Conservation (phyloP, 106 monocot species). For the Posidonia australis region DNA sequence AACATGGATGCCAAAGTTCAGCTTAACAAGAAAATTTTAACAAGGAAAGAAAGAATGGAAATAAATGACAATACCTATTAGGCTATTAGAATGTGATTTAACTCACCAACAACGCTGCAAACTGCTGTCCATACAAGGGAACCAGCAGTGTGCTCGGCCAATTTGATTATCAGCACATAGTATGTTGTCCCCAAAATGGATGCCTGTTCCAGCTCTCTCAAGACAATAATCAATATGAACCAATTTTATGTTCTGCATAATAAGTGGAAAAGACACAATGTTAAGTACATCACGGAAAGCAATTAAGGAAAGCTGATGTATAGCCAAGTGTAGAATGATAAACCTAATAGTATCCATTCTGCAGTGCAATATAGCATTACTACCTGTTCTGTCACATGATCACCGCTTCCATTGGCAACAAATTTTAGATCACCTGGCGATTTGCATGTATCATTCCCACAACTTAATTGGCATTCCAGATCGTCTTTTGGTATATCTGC, state of each 20-base stretch:
- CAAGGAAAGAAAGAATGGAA: not conserved
- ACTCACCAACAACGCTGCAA: slow-evolving; percentile 62
- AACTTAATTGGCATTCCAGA: slow-evolving; percentile 22
- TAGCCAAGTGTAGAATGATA: not conserved
- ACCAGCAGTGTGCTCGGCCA: slow-evolving; percentile 84
- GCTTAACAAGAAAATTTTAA: not conserved
- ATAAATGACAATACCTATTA: not conserved
- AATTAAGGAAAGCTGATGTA: not conserved
- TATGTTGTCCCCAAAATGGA: slow-evolving; percentile 55
- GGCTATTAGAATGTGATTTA: too few species aligned
- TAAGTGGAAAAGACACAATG: not conserved
- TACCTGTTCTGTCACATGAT: slow-evolving; percentile 38
- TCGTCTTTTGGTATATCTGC: slow-evolving; percentile 18
- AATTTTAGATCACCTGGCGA: slow-evolving; percentile 21
- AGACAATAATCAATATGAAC: slow-evolving; percentile 66
- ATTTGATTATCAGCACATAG: slow-evolving; percentile 73
- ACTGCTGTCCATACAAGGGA: slow-evolving; percentile 67
- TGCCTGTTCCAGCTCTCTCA: slow-evolving; percentile 47
- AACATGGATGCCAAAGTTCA: not conserved
- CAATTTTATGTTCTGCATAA: slow-evolving; percentile 50
- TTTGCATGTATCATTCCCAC: slow-evolving; percentile 17
- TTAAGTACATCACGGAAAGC: not conserved
- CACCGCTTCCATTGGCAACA: slow-evolving; percentile 43
- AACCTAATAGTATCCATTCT: not conserved
- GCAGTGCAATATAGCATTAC: not conserved